A percentile compares a stretch with the other conserved stretches of the same genome.
phyloP scores from a whole-genome alignment of 2,329 filamentous ascomycete genomes.

The Truncatella angustata region DNA sequence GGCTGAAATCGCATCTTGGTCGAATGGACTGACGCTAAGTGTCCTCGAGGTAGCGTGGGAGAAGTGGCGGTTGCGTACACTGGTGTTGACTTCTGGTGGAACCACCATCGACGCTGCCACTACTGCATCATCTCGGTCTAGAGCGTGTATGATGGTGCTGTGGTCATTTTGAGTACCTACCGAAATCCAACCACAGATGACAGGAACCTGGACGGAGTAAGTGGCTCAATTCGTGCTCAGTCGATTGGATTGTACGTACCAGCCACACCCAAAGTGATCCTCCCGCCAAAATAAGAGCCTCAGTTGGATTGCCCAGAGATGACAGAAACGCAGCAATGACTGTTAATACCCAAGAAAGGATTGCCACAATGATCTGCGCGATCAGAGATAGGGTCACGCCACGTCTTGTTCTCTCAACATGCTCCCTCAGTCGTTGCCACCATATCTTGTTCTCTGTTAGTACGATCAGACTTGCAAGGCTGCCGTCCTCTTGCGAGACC shows the following conservation, averaged over 20 bases:
- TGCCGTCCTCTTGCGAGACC: slow-evolving; percentile 14
- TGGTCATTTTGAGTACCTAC: slow-evolving; percentile 15
- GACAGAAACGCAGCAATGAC: slow-evolving; percentile 12
- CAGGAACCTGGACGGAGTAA: slow-evolving; percentile 10
- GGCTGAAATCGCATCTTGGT: not conserved
- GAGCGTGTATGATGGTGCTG: slow-evolving; percentile 11
- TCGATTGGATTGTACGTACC: slow-evolving; percentile 6
- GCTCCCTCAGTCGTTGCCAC: slow-evolving; percentile 14
- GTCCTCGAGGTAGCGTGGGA: not conserved
- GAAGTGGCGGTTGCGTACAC: not conserved
- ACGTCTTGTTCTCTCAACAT: slow-evolving; percentile 14
- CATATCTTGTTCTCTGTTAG: slow-evolving; percentile 15
- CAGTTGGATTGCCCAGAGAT: slow-evolving; percentile 14
- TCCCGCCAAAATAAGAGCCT: slow-evolving; percentile 15
- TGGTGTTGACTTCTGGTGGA: not conserved
- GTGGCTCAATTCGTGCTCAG: not conserved
- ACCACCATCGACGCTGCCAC: not conserved
- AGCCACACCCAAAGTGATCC: slow-evolving; percentile 19
- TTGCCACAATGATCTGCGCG: slow-evolving; percentile 16
- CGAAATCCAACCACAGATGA: slow-evolving; percentile 16
- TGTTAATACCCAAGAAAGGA: slow-evolving; percentile 16
- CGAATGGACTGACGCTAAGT: not conserved
- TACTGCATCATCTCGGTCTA: slow-evolving; percentile 9
- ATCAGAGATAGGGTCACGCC: slow-evolving; percentile 15
- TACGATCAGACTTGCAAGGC: slow-evolving; percentile 15